phyloP scores from a whole-genome alignment of 176 grass and related monocot species.

The Tillandsia leiboldiana region DNA sequence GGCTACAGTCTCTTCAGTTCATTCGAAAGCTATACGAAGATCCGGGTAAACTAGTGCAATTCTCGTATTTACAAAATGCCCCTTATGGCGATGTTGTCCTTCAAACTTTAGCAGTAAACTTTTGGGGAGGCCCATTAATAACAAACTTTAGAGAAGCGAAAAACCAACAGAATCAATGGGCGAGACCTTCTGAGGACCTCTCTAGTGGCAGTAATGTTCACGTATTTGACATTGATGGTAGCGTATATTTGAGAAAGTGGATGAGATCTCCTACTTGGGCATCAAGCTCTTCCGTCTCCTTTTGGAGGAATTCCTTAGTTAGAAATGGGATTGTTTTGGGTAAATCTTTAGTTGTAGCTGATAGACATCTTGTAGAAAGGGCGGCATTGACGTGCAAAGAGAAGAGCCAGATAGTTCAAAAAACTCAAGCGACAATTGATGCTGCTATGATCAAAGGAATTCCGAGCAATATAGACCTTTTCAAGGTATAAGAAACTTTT shows the following conservation, averaged over 20 bases:
- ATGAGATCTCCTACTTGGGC: slow-evolving; percentile 79
- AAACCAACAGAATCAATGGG: slow-evolving; percentile 28
- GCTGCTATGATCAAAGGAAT: slow-evolving; percentile 96
- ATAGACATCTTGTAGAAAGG: slow-evolving; percentile 68
- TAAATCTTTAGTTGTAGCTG: slow-evolving; percentile 85
- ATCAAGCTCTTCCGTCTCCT: slow-evolving; percentile 47
- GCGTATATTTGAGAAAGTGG: slow-evolving; percentile 85
- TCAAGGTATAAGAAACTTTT: slow-evolving; percentile 49
- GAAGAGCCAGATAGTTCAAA: slow-evolving; percentile 66
- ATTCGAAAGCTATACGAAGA: slow-evolving; percentile 76
- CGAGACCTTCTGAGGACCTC: slow-evolving; percentile 45
- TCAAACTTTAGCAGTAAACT: slow-evolving; percentile 75
- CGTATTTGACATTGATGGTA: slow-evolving; percentile 72
- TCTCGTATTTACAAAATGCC: slow-evolving; percentile 55
- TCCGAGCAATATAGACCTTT: slow-evolving; percentile 98
- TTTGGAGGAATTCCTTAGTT: slow-evolving; percentile 74
- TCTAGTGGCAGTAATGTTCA: slow-evolving; percentile 36
- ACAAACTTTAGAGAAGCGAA: slow-evolving; percentile 43
- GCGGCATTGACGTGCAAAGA: slow-evolving; percentile 71
- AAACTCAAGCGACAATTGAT: slow-evolving; percentile 78
- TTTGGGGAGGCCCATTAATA: slow-evolving; percentile 73
- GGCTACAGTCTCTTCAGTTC: slow-evolving; percentile 88
- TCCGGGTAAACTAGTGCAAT: slow-evolving; percentile 74
- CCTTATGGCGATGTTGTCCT: slow-evolving; percentile 84
- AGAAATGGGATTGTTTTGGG: slow-evolving; percentile 69